Evolutionary conservation across 83 land plant genomes (phyloP).

Genomic region (Picea abies): DNA sequence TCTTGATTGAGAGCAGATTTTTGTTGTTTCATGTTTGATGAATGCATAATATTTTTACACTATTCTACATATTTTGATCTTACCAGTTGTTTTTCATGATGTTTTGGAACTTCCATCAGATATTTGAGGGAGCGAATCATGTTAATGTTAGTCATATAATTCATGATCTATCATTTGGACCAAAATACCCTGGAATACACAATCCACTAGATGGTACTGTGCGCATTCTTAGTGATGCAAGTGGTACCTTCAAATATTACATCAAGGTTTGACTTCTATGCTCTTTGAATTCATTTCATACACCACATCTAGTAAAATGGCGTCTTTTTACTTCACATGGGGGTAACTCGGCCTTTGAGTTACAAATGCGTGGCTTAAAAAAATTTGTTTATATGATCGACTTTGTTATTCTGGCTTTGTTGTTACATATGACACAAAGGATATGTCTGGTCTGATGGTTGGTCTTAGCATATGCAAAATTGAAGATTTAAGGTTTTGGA

Average conservation of each 20-base stretch:
- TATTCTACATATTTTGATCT: background rate
- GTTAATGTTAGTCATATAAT: conserved; percentile 97
- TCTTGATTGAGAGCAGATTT: background rate
- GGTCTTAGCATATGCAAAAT: background rate
- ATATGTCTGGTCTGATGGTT: background rate
- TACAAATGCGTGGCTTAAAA: background rate
- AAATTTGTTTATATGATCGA: background rate
- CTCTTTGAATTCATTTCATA: background rate
- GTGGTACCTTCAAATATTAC: conserved; percentile 98
- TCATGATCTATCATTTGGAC: conserved; percentile 98
- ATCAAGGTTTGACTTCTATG: conserved; percentile 60
- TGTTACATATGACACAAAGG: background rate
- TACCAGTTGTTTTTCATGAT: background rate
- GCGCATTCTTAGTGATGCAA: conserved; percentile 77
- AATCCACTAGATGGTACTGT: conserved; percentile 93
- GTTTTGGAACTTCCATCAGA: conserved; percentile 38
- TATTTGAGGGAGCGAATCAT: conserved; percentile 76
- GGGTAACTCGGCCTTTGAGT: background rate
- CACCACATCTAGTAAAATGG: background rate
- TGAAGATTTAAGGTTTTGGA: background rate
- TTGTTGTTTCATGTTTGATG: background rate
- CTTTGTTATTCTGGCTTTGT: background rate
- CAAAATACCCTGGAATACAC: conserved; percentile 95
- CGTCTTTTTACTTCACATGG: background rate
- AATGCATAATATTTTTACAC: background rate